phyloP scores from a whole-genome alignment of 768 basidiomycete genomes.

The Tremella mesenterica region DNA sequence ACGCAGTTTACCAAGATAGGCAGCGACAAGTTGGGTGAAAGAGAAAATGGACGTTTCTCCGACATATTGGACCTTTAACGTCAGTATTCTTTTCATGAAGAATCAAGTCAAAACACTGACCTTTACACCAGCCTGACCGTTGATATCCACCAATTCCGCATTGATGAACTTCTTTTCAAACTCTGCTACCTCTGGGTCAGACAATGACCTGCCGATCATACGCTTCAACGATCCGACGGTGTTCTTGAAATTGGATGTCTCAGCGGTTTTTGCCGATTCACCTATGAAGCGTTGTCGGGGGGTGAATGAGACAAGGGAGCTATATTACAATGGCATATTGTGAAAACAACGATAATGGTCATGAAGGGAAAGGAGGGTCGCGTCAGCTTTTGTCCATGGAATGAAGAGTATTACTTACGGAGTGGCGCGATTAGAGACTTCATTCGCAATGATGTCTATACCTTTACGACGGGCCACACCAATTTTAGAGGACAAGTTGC shows the following conservation, averaged over 20 bases:
- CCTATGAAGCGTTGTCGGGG: slow-evolving; percentile 83
- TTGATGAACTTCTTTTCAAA: slow-evolving; percentile 87
- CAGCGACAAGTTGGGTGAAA: slow-evolving; percentile 81
- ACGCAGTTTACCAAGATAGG: slow-evolving; percentile 81
- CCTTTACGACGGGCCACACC: slow-evolving; percentile 91
- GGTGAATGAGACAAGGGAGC: slow-evolving; percentile 90
- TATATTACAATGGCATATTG: too few relatives aligned
- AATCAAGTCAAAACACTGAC: slow-evolving; percentile 51
- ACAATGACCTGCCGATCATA: slow-evolving; percentile 68
- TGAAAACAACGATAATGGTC: too few relatives aligned
- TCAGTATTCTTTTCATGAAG: background rate
- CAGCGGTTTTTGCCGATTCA: slow-evolving; percentile 92
- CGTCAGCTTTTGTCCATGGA: too few relatives aligned
- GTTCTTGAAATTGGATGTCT: slow-evolving; percentile 96
- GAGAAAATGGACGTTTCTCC: slow-evolving; percentile 73
- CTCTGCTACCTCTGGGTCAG: slow-evolving; percentile 67
- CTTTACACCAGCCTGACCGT: slow-evolving; percentile 74
- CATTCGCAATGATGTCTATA: slow-evolving; percentile 97
- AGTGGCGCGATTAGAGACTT: slow-evolving; percentile 92
- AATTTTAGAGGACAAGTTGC: slow-evolving; percentile 84
- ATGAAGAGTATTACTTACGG: slow-evolving; percentile 56
- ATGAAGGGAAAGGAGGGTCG: too few relatives aligned
- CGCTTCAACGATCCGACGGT: slow-evolving; percentile 89
- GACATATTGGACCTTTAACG: slow-evolving; percentile 68
- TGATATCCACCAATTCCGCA: slow-evolving; percentile 72